Evolutionary conservation across 257 asterid genomes (phyloP).

Genomic region (Scutellaria barbata): DNA sequence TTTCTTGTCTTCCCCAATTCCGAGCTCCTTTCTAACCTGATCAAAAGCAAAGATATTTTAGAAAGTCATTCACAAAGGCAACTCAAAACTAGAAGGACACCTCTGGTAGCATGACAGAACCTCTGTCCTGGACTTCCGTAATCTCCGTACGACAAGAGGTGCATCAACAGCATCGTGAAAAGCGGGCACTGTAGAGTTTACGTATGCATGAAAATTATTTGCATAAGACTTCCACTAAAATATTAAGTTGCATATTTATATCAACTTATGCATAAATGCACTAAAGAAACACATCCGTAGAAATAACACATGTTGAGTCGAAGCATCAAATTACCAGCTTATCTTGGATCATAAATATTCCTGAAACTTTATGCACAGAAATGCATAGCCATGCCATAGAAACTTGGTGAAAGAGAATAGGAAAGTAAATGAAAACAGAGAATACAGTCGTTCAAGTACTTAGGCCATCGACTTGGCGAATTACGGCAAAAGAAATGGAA

Average conservation of each 20-base stretch:
- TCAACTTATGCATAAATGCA: neutral
- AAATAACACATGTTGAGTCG: neutral
- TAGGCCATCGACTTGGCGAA: too few relatives aligned
- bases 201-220: conserved; percentile 24
- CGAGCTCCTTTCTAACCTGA: conserved; percentile 69
- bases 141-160: conserved; percentile 71
- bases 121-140: conserved; percentile 61
- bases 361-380: neutral
- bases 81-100: conserved; percentile 7
- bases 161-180: conserved; percentile 67
- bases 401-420: conserved; percentile 9
- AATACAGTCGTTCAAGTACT: neutral
- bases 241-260: neutral
- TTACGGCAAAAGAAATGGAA: too few relatives aligned
- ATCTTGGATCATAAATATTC: neutral
- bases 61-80: conserved; percentile 25
- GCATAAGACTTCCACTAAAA: neutral
- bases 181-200: conserved; percentile 67
- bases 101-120: conserved; percentile 41
- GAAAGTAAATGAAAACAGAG: neutral
- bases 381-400: neutral
- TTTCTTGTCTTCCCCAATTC: conserved; percentile 56
- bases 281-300: too few relatives aligned
- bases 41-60: conserved; percentile 29
- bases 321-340: neutral